Conservation (phyloP, 345 rosid species). For the Kernera saxatilis region DNA sequence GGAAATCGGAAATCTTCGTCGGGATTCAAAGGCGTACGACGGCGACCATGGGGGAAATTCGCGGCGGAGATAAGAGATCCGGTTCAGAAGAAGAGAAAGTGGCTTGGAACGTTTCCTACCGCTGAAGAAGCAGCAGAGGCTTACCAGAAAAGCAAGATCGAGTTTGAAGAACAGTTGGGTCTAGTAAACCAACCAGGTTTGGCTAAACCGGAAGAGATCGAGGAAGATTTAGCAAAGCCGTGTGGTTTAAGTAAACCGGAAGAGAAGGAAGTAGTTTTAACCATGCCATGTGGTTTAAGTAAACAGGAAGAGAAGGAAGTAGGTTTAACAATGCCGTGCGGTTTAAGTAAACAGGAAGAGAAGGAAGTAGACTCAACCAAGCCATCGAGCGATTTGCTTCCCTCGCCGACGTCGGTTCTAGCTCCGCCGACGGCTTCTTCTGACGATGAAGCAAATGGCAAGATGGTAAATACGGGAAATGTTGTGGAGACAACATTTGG, state of each 20-base stretch:
- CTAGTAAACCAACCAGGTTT: background rate
- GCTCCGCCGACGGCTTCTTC: background rate
- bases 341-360: background rate
- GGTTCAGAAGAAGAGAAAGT: constrained; percentile 9
- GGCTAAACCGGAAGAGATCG: background rate
- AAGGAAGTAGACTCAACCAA: background rate
- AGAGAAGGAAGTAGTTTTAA: background rate
- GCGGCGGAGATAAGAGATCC: constrained; percentile 33
- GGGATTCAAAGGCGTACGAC: constrained; percentile 20
- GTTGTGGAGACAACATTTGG: background rate
- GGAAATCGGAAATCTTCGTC: background rate
- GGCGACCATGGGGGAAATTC: constrained; percentile 16
- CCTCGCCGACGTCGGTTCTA: background rate
- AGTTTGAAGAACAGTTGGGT: constrained; percentile 1
- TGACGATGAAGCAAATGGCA: background rate
- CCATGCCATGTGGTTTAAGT: background rate
- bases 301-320: background rate
- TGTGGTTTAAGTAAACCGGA: background rate
- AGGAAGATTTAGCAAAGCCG: background rate
- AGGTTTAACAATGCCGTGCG: too few species aligned
- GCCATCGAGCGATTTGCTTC: background rate
- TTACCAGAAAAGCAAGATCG: background rate
- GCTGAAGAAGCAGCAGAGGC: constrained; percentile 14
- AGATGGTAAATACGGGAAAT: background rate
- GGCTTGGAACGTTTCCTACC: constrained; percentile 25